These are phyloP conservation scores for Anaeromyces robustus DNA, from an alignment of 192 early-diverging fungal species.

Conservation along the genomic window DNA sequence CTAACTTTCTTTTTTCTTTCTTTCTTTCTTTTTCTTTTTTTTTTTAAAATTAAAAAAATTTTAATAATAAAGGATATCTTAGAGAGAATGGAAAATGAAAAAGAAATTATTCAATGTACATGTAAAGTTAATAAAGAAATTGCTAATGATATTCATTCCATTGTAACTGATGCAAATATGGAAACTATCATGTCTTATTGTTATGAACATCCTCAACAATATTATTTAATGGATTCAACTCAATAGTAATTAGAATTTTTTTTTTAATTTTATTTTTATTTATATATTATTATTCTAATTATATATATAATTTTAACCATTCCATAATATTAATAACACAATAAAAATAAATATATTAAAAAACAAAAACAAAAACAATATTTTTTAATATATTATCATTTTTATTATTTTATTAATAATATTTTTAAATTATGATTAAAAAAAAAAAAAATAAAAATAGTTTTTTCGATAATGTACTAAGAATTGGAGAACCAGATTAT, in stretches of 20 bases:
- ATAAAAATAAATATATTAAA: no score
- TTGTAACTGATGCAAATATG: not conserved
- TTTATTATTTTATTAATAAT: not conserved
- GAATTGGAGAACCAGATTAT: conserved; percentile 1
- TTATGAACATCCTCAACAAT: conserved; percentile 52
- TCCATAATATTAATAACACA: no score
- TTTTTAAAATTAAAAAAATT: not conserved
- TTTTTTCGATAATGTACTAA: conserved; percentile 3
- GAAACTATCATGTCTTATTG: not conserved
- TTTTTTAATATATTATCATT: no score
- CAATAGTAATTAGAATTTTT: conserved; percentile 44
- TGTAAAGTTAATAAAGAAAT: not conserved
- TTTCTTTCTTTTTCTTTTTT: no score
- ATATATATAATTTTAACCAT: no score
- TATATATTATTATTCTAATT: no score
- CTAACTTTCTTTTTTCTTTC: no score
- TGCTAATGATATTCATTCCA: not conserved
- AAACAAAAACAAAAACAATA: no score
- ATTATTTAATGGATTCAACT: conserved; percentile 82
- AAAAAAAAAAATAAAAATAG: not conserved
- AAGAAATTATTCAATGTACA: not conserved
- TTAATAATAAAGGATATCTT: not conserved
- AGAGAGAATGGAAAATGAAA: not conserved
- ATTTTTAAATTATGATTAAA: no score
- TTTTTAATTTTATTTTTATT: not conserved